A percentile compares a stretch with the other conserved stretches of the same genome.
These are phyloP conservation scores for Daldinia eschscholtzii DNA, from an alignment of 2,329 filamentous ascomycete species.

Conservation along the genomic window DNA sequence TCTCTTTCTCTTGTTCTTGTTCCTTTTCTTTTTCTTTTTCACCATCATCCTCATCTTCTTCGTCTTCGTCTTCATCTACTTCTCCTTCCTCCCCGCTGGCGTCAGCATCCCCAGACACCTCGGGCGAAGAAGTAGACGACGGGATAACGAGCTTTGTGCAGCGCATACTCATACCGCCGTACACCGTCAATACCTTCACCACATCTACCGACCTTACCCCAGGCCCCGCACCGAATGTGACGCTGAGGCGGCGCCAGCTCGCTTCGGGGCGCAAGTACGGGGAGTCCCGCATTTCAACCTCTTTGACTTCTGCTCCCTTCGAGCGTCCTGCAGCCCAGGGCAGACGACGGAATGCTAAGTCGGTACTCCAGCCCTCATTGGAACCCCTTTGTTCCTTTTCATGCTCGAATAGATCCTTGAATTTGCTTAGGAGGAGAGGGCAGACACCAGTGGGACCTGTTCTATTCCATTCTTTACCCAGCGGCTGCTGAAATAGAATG, in stretches of 20 bases:
- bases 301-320: neutral
- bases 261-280: constrained; percentile 27
- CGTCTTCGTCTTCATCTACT: too few relatives aligned
- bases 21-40: neutral
- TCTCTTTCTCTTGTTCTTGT: too few relatives aligned
- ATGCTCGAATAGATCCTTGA: neutral
- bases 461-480: neutral
- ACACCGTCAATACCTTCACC: neutral
- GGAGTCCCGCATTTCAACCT: neutral
- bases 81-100: neutral
- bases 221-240: constrained; percentile 14
- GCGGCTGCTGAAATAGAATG: constrained; percentile 13
- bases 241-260: constrained; percentile 24
- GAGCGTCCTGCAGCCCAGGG: constrained; percentile 16
- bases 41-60: neutral
- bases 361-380: neutral
- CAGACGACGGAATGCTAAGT: constrained; percentile 6
- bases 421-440: constrained; percentile 10
- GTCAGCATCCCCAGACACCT: neutral
- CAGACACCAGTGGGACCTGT: neutral
- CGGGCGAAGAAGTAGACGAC: neutral
- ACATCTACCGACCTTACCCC: constrained; percentile 22
- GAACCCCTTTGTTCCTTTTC: neutral
- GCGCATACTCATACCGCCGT: constrained; percentile 7
- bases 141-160: constrained; percentile 25